Conservation (phyloP, 2,329 filamentous ascomycete genomes). For the Dactylella cylindrospora region DNA sequence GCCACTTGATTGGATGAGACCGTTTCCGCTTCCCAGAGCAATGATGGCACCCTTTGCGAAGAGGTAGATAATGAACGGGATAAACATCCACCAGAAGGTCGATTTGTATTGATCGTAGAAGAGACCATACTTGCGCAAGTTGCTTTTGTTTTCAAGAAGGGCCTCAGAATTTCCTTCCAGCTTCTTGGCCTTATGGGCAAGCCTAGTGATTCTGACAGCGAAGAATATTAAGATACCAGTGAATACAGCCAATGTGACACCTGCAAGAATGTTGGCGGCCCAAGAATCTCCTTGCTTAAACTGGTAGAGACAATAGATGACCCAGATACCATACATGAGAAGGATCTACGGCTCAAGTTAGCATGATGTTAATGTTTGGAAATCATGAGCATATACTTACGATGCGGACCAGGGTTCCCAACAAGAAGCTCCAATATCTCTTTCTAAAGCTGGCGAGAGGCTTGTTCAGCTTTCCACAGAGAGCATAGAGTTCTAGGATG, state of each 20-base stretch:
- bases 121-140: slow-evolving; percentile 92
- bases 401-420: slow-evolving; percentile 82
- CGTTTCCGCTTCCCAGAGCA: slow-evolving; percentile 81
- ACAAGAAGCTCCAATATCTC: slow-evolving; percentile 93
- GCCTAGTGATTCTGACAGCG: slow-evolving; percentile 75
- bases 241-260: slow-evolving; percentile 75
- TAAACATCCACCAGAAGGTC: slow-evolving; percentile 95
- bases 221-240: slow-evolving; percentile 81
- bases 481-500: slow-evolving; percentile 83
- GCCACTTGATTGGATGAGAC: slow-evolving; percentile 74
- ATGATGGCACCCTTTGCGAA: slow-evolving; percentile 85
- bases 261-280: slow-evolving; percentile 83
- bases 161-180: slow-evolving; percentile 67
- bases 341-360: slow-evolving; percentile 60
- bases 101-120: slow-evolving; percentile 97
- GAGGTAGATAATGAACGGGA: slow-evolving; percentile 85
- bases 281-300: slow-evolving; percentile 92
- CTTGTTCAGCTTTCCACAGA: slow-evolving; percentile 84
- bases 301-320: slow-evolving; percentile 92
- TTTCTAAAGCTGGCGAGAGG: slow-evolving; percentile 81
- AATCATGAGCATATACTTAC: slow-evolving; percentile 41
- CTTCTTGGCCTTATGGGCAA: slow-evolving; percentile 72
- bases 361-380: neutral
- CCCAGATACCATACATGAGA: slow-evolving; percentile 91
- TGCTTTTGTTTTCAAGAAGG: slow-evolving; percentile 84